Conservation (phyloP, 148 eudicot species). For the Pharnaceum exiguum region DNA sequence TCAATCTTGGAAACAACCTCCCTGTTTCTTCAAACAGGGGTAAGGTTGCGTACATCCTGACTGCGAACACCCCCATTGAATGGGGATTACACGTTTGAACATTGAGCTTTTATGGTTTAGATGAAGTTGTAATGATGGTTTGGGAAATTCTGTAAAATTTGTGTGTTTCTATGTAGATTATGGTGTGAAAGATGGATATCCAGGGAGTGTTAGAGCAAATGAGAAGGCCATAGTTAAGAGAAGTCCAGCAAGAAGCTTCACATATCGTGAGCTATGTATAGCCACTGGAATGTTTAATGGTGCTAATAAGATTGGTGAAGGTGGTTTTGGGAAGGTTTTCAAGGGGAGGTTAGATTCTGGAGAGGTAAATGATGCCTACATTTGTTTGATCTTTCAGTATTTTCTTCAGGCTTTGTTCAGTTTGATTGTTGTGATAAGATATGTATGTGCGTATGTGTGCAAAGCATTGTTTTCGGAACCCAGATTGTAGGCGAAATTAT, state of each 20-base stretch:
- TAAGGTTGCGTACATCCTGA: no score
- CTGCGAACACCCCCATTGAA: no score
- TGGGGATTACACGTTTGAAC: no score
- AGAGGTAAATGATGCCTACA: slow-evolving; percentile 25
- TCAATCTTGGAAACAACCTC: no score
- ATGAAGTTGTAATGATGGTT: not conserved
- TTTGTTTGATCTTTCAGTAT: not conserved
- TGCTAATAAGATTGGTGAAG: slow-evolving; percentile 60
- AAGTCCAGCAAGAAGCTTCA: slow-evolving; percentile 37
- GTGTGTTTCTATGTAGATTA: slow-evolving; percentile 21
- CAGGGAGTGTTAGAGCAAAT: slow-evolving; percentile 18
- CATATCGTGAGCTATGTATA: slow-evolving; percentile 35
- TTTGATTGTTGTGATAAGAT: slow-evolving; percentile 1
- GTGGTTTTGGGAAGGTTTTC: slow-evolving; percentile 73
- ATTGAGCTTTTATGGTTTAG: no score
- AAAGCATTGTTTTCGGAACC: not conserved
- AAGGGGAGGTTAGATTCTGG: slow-evolving; percentile 35
- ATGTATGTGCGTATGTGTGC: not conserved
- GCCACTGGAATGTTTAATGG: slow-evolving; percentile 38
- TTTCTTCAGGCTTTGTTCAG: not conserved
- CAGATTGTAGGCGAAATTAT: not conserved
- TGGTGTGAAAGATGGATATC: slow-evolving; percentile 16
- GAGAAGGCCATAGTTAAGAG: slow-evolving; percentile 11
- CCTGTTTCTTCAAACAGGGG: no score
- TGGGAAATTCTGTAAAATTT: no score